Base-by-base conservation (phyloP, 768 basidiomycete species). In the Galerina marginata region DNA sequence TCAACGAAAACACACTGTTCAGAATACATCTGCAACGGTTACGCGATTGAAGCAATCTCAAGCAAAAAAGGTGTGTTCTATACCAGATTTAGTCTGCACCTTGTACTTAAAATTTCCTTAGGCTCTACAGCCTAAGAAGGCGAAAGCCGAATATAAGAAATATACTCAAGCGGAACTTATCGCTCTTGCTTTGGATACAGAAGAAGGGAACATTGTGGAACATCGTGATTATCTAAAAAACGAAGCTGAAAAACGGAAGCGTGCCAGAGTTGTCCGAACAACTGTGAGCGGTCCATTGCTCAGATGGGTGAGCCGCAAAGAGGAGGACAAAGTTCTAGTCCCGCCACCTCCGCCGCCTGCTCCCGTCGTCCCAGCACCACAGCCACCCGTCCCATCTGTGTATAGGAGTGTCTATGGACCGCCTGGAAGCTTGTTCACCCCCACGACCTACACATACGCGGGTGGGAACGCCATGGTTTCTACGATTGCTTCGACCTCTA, bases 91-190 rank as follows among this genome's bases (percentile, higher is more conserved):
- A 15, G 4, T 23, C 45, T 9, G 54, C 42, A 33, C 25, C 14
- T 6, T 54, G 39, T 16, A 43, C 26, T 46, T 49, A 20, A 36
- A 50, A 11, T n/a, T 42, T 54, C 57, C 37, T 7, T 52, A 88
- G 87, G 84, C 86, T 11, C 78, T 87, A 0, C 77, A 80, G 38
- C 85, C 89, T 1, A 92, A 87, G 75, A 89, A 88, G 66, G 69
- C 74, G 6, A 90, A 86, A 67, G 71, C 73, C 2, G 79, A 78
- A 55, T 79, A 75, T 20, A 86, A 80, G 33, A 71, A 77, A 5
- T 83, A 80, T 45, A 92, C 92, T 0, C 94, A 96, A 67, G 90
- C 85, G n/a, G 91, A 95, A 66, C 83, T 95, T 7, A 90, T 96
- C 58, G 87, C 86, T 2, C 85, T 85, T 6, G 94, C 94, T 0